These are phyloP conservation scores for Podospora appendiculata DNA, from an alignment of 495 filamentous ascomycete genomes.

Conservation along the genomic window DNA sequence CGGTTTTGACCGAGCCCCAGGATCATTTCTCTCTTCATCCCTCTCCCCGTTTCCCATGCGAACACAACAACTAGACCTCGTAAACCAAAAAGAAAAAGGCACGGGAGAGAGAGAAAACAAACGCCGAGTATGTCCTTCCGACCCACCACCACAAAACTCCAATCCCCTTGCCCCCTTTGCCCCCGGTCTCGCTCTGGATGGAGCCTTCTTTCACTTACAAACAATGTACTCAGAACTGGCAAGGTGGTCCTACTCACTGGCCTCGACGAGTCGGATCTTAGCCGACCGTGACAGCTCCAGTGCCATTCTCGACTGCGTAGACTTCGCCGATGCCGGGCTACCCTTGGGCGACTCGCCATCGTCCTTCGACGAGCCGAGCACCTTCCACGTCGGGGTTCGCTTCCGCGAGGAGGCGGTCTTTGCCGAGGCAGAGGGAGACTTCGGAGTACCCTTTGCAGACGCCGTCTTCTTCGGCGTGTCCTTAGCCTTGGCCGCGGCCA, in stretches of 20 bases:
- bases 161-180: not conserved
- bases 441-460: slow-evolving; percentile 6
- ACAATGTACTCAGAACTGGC: not conserved
- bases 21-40: too few species aligned
- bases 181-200: not conserved
- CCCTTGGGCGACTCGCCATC: not conserved
- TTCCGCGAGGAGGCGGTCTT: slow-evolving; percentile 3
- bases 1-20: too few species aligned
- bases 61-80: too few species aligned
- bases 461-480: slow-evolving; percentile 6
- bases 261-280: slow-evolving; percentile 1
- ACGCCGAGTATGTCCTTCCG: too few species aligned
- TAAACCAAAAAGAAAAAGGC: too few species aligned
- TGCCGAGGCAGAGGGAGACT: not conserved
- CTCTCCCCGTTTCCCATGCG: too few species aligned
- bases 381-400: slow-evolving; percentile 11
- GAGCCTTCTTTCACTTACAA: too few species aligned
- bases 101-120: too few species aligned
- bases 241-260: not conserved
- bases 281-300: not conserved
- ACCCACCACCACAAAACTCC: not conserved
- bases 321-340: not conserved
- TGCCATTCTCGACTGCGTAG: not conserved
- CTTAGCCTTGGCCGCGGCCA: too few species aligned
- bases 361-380: not conserved